A percentile compares a stretch with the other conserved stretches of the same genome.
Conservation (phyloP, 1,139 yeast genomes). For the Lodderomyces theae region DNA sequence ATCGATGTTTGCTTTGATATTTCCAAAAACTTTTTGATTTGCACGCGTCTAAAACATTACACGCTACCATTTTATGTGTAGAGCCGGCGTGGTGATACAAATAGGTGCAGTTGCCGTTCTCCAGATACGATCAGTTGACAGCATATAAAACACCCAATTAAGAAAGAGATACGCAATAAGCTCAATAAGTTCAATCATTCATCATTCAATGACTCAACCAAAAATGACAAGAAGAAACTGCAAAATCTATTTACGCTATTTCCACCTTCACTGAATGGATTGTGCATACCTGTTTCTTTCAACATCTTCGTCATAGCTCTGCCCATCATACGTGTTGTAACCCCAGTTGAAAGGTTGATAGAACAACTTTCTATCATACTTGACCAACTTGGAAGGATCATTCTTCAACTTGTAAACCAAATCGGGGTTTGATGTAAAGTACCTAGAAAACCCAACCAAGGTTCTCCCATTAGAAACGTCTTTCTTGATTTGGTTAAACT, state of each 20-base stretch:
- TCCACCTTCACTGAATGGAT: constrained; percentile 6
- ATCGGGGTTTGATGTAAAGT: constrained; percentile 54
- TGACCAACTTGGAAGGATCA: constrained; percentile 38
- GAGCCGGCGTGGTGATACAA: not conserved
- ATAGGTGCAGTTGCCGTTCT: too few relatives aligned
- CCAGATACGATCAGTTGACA: too few relatives aligned
- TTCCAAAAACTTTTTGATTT: constrained; percentile 1
- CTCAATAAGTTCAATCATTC: too few relatives aligned
- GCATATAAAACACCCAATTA: too few relatives aligned
- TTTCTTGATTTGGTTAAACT: constrained; percentile 19
- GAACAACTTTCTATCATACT: constrained; percentile 24
- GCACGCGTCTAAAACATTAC: not conserved
- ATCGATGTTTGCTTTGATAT: not conserved
- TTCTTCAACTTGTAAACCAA: constrained; percentile 40
- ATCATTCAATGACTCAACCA: too few relatives aligned
- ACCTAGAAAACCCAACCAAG: constrained; percentile 45
- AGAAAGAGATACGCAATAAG: too few relatives aligned
- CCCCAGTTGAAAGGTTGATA: constrained; percentile 24
- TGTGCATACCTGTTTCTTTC: constrained; percentile 16
- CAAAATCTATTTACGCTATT: not conserved
- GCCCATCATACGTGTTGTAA: constrained; percentile 22
- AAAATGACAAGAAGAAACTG: not conserved
- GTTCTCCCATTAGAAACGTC: constrained; percentile 37
- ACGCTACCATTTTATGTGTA: not conserved
- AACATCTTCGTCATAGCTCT: constrained; percentile 17